Conservation (phyloP, 140 eudicot genomes). For the Stevia rebaudiana region DNA sequence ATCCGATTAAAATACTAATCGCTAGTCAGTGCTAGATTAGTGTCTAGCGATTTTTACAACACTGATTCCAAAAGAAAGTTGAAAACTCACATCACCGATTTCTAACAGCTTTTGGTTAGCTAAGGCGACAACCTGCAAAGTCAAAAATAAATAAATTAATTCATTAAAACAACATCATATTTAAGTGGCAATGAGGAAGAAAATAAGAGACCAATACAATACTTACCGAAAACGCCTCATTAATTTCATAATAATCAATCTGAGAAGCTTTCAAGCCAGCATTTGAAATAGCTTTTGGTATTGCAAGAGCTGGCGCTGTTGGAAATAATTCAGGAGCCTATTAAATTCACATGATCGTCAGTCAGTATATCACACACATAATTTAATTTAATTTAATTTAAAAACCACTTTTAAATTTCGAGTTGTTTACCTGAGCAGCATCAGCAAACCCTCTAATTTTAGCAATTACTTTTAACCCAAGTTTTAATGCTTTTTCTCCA, state of each 20-base stretch:
- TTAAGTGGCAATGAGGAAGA: neutral
- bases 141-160: conserved; percentile 8
- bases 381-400: no score
- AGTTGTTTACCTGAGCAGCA: conserved; percentile 99
- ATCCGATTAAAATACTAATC: no score
- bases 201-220: neutral
- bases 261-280: conserved; percentile 83
- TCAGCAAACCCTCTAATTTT: conserved; percentile 78
- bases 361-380: neutral
- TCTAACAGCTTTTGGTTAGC: conserved; percentile 76
- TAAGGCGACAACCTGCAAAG: conserved; percentile 82
- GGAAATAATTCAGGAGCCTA: conserved; percentile 91
- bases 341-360: conserved; percentile 17
- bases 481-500: conserved; percentile 71
- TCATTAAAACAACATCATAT: neutral
- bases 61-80: neutral
- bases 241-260: conserved; percentile 73
- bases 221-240: conserved; percentile 89
- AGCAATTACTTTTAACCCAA: conserved; percentile 71
- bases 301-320: conserved; percentile 90
- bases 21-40: no score
- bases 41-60: no score
- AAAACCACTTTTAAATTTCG: no score
- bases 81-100: conserved; percentile 56
- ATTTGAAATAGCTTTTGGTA: conserved; percentile 86